These are phyloP conservation scores for Sclerotinia glacialis DNA, from an alignment of 2,329 filamentous ascomycete species.

Conservation along the genomic window DNA sequence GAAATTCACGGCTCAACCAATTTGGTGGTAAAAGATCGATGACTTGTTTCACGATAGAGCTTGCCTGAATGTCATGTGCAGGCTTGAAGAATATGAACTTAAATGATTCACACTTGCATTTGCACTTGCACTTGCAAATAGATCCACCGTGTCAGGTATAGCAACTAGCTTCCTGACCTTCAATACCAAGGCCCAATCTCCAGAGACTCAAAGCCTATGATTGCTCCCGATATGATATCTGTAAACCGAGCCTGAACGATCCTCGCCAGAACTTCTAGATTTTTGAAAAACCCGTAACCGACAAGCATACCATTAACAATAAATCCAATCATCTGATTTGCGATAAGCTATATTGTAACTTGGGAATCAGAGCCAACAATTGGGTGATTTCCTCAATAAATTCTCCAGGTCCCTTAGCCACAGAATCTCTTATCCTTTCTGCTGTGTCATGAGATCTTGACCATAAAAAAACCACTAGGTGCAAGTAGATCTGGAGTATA, in stretches of 20 bases:
- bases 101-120: not conserved
- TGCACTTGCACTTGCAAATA: not conserved
- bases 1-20: too few relatives aligned
- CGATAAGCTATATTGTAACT: not conserved
- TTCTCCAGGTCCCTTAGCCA: constrained; percentile 63
- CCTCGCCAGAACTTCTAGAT: not conserved
- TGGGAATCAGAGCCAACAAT: constrained; percentile 61
- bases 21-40: too few relatives aligned
- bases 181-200: not conserved
- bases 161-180: not conserved
- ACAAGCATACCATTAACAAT: not conserved
- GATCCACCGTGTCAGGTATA: not conserved
- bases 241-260: not conserved
- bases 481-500: constrained; percentile 64
- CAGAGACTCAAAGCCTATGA: not conserved
- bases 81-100: not conserved
- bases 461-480: constrained; percentile 65
- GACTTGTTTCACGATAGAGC: too few relatives aligned
- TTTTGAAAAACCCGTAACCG: not conserved
- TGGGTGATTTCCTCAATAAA: constrained; percentile 51
- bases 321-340: not conserved
- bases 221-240: not conserved
- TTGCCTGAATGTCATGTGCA: not conserved
- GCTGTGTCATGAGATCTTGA: constrained; percentile 80
- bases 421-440: constrained; percentile 67